A percentile compares a stretch with the other conserved stretches of the same genome.
phyloP scores from a whole-genome alignment of 169 alveolate genomes.

The Eimeria necatrix region DNA sequence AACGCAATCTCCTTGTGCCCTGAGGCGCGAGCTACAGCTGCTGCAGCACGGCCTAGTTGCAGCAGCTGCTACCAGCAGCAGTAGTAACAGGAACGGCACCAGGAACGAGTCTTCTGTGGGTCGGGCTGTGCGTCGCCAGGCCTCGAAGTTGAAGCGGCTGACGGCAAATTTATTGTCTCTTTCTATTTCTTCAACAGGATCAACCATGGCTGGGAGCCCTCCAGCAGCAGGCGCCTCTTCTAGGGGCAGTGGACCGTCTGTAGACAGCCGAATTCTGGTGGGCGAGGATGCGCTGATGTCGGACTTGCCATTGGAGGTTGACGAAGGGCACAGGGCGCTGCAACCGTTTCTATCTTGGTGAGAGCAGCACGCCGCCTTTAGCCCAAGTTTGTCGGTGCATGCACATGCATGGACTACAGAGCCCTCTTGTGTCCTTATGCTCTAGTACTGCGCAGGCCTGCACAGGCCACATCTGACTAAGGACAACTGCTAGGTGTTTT shows the following conservation, averaged over 20 bases:
- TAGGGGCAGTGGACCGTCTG: neutral
- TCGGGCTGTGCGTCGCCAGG: constrained; percentile 65
- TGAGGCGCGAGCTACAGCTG: constrained; percentile 17
- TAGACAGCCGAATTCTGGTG: constrained; percentile 20
- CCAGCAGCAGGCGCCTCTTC: neutral
- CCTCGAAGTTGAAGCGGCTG: constrained; percentile 58
- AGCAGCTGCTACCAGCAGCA: constrained; percentile 53
- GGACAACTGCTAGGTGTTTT: neutral
- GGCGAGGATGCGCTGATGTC: constrained; percentile 47
- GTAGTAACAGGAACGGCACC: constrained; percentile 39
- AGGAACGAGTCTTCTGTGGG: constrained; percentile 31
- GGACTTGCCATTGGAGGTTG: constrained; percentile 28
- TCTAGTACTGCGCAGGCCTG: no score
- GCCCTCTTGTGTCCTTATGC: no score
- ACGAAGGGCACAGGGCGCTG: neutral
- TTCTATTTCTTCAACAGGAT: neutral
- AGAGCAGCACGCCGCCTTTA: neutral
- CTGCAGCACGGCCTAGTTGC: constrained; percentile 57
- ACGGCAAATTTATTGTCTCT: constrained; percentile 9
- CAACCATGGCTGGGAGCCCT: neutral
- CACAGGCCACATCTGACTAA: no score
- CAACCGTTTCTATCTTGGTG: constrained; percentile 22
- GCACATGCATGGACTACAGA: no score
- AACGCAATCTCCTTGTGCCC: neutral
- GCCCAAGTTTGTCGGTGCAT: no score